Evolutionary conservation across 2,329 filamentous ascomycete genomes (phyloP).

Genomic region (Trichophyton schoenleinii): DNA sequence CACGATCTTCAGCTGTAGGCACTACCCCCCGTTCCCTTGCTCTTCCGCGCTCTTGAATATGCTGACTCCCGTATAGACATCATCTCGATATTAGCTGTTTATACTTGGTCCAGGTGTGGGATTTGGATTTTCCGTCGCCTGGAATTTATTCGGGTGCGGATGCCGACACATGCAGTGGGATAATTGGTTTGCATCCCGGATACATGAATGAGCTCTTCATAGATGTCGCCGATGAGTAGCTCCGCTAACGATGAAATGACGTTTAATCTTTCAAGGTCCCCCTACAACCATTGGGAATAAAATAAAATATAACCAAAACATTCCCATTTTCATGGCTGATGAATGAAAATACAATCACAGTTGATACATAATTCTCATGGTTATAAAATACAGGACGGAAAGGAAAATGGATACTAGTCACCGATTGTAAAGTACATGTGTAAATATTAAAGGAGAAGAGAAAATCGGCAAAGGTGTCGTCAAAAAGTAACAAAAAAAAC

Average conservation of each 20-base stretch:
- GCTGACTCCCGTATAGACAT: background rate
- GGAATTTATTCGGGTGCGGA: no score
- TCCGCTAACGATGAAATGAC: no score
- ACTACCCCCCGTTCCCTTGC: background rate
- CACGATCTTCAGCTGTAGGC: conserved; percentile 38
- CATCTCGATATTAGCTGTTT: background rate
- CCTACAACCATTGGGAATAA: no score
- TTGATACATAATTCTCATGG: background rate
- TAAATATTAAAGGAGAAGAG: background rate
- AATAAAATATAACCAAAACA: no score
- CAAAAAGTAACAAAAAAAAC: background rate
- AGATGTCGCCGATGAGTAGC: no score
- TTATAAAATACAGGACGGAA: background rate
- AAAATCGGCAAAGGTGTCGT: background rate
- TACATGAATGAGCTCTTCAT: no score
- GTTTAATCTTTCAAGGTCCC: no score
- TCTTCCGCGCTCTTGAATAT: background rate
- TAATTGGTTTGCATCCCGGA: no score
- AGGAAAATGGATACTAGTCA: background rate
- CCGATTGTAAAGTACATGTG: conserved; percentile 1
- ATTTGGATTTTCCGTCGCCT: no score
- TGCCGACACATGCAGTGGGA: no score
- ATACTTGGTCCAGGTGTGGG: no score
- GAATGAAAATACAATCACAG: background rate
- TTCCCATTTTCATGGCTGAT: background rate